phyloP scores from a whole-genome alignment of 2,329 filamentous ascomycete species.

The Neopestalotiopsis sp. region DNA sequence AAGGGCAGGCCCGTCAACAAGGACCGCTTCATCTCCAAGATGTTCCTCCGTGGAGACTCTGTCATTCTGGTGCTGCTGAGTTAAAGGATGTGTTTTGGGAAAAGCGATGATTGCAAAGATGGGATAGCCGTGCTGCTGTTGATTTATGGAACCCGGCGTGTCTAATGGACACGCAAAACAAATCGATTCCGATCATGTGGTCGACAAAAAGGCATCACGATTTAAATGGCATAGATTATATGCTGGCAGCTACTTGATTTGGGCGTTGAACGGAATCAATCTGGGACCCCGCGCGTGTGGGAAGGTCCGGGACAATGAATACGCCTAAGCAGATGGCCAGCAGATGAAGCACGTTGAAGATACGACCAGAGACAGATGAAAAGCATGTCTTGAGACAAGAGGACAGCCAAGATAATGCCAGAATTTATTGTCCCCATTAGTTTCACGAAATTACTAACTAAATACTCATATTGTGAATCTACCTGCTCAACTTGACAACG shows the following conservation, averaged over 20 bases:
- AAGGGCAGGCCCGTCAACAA: slow-evolving; percentile 93
- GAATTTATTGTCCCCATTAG: slow-evolving; percentile 12
- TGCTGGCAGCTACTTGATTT: slow-evolving; percentile 4
- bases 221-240: background rate
- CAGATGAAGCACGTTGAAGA: background rate
- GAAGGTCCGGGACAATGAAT: background rate
- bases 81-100: slow-evolving; percentile 46
- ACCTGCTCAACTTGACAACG: background rate
- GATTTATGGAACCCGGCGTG: background rate
- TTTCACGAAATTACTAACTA: background rate
- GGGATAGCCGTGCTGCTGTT: background rate
- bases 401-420: slow-evolving; percentile 3
- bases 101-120: background rate
- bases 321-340: background rate
- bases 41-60: slow-evolving; percentile 89
- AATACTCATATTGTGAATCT: background rate
- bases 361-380: background rate
- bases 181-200: background rate
- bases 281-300: background rate
- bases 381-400: slow-evolving; percentile 7
- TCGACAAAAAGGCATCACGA: background rate
- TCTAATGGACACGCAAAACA: background rate
- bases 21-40: slow-evolving; percentile 97
- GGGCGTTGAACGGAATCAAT: background rate
- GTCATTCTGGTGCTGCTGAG: slow-evolving; percentile 87